phyloP scores from a whole-genome alignment of 2,329 filamentous ascomycete genomes.

The Passalora sequoiae region DNA sequence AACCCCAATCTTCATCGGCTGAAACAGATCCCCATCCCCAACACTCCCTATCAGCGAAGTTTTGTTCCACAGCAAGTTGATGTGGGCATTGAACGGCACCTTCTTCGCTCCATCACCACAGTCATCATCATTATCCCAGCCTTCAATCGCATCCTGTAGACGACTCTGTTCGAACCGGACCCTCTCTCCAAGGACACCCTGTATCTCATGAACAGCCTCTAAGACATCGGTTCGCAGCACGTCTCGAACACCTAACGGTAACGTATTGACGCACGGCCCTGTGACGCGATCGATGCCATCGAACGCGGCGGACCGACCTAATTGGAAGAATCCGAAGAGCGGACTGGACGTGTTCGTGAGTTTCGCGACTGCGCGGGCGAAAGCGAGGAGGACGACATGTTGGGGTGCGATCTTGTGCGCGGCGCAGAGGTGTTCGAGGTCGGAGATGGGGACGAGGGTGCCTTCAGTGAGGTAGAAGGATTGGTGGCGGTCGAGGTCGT shows the following conservation, averaged over 20 bases:
- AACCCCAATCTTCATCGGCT: constrained; percentile 8
- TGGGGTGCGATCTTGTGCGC: constrained; percentile 10
- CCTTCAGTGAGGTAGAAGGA: constrained; percentile 9
- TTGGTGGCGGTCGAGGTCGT: constrained; percentile 10
- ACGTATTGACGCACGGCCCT: constrained; percentile 11
- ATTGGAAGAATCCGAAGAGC: constrained; percentile 16
- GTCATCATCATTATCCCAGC: background rate
- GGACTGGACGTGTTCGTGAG: constrained; percentile 7
- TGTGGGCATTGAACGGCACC: constrained; percentile 14
- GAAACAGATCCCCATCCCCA: constrained; percentile 9
- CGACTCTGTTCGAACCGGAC: constrained; percentile 11
- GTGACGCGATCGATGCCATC: constrained; percentile 12
- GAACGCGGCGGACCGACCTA: constrained; percentile 10
- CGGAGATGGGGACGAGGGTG: background rate
- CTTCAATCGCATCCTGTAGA: constrained; percentile 8
- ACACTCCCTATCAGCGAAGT: background rate
- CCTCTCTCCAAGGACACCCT: constrained; percentile 7
- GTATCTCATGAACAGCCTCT: too few relatives aligned
- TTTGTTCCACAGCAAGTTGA: constrained; percentile 17
- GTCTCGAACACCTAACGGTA: constrained; percentile 8
- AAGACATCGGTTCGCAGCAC: too few relatives aligned
- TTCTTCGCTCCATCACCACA: too few relatives aligned
- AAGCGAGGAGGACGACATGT: constrained; percentile 14
- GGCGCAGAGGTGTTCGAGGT: constrained; percentile 5
- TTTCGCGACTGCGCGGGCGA: constrained; percentile 9